phyloP scores from a whole-genome alignment of 768 basidiomycete species.

The Collybia sp. region DNA sequence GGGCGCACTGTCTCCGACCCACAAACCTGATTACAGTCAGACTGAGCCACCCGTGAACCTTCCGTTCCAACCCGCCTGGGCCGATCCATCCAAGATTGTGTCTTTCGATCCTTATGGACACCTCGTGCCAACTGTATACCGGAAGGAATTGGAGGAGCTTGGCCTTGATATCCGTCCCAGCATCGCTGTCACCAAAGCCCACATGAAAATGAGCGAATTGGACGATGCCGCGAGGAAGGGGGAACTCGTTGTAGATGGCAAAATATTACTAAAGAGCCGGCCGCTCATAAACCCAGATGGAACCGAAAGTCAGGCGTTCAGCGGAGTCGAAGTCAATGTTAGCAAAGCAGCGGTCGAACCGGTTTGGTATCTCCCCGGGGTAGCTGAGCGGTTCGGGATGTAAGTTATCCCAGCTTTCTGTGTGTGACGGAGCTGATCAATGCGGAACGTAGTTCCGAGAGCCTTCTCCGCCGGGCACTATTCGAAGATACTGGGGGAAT shows the following conservation, averaged over 20 bases:
- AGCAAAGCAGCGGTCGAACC: conserved; percentile 96
- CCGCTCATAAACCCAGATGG: conserved; percentile 66
- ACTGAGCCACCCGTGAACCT: conserved; percentile 85
- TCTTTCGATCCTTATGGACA: conserved; percentile 95
- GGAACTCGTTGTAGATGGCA: conserved; percentile 73
- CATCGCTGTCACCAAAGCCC: conserved; percentile 89
- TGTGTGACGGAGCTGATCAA: neutral
- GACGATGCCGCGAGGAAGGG: conserved; percentile 78
- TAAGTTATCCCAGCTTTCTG: conserved; percentile 29
- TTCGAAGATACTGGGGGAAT: conserved; percentile 97
- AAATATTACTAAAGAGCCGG: conserved; percentile 67
- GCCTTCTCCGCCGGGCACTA: conserved; percentile 78
- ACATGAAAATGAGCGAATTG: conserved; percentile 92
- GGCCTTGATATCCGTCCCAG: conserved; percentile 88
- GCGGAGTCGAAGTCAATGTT: conserved; percentile 85
- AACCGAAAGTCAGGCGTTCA: conserved; percentile 44
- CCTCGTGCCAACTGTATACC: conserved; percentile 70
- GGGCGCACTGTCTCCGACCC: conserved; percentile 71
- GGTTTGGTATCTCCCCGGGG: conserved; percentile 92
- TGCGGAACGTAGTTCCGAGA: conserved; percentile 58
- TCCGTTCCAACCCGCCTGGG: conserved; percentile 76
- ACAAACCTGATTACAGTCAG: conserved; percentile 77
- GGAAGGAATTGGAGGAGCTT: conserved; percentile 49
- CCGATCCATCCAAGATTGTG: conserved; percentile 74
- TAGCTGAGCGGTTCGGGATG: conserved; percentile 94